phyloP scores from a whole-genome alignment of 163 green algal species.

The Scenedesmus sp. region DNA sequence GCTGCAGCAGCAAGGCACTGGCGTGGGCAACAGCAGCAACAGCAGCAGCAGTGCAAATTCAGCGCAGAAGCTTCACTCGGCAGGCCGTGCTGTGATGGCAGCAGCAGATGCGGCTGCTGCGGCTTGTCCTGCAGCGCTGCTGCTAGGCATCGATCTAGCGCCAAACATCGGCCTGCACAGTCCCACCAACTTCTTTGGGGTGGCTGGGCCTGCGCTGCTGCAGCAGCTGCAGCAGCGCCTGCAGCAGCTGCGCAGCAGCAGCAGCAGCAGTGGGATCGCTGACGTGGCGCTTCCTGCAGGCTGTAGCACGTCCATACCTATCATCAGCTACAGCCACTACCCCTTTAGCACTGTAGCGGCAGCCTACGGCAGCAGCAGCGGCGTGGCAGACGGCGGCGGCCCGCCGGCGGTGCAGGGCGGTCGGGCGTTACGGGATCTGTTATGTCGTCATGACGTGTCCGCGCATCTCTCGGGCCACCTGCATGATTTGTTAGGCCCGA shows the following conservation, averaged over 20 bases:
- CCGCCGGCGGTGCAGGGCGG: slow-evolving; percentile 14
- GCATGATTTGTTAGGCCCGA: slow-evolving; percentile 12
- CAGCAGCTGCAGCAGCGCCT: slow-evolving; percentile 57
- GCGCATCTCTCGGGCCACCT: slow-evolving; percentile 41
- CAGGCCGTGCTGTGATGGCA: not conserved
- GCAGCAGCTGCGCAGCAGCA: not conserved
- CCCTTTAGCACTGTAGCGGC: slow-evolving; percentile 24
- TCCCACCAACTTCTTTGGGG: slow-evolving; percentile 84
- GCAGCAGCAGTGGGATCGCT: slow-evolving; percentile 12
- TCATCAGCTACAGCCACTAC: slow-evolving; percentile 48
- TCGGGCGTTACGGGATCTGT: slow-evolving; percentile 14
- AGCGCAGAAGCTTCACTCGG: not conserved
- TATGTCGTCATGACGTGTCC: slow-evolving; percentile 21
- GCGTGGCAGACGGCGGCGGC: not conserved
- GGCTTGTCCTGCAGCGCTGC: slow-evolving; percentile 60
- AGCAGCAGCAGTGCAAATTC: not conserved
- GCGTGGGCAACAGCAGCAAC: not conserved
- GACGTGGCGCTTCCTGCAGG: not conserved
- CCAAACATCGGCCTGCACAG: slow-evolving; percentile 74
- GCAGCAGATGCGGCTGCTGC: not conserved
- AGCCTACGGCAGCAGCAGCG: not conserved
- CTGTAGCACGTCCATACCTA: not conserved
- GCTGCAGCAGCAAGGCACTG: not conserved
- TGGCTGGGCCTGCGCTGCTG: slow-evolving; percentile 44
- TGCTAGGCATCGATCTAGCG: slow-evolving; percentile 81